Conservation (phyloP, 176 grass and related monocot genomes). For the Zoysia pacifica region DNA sequence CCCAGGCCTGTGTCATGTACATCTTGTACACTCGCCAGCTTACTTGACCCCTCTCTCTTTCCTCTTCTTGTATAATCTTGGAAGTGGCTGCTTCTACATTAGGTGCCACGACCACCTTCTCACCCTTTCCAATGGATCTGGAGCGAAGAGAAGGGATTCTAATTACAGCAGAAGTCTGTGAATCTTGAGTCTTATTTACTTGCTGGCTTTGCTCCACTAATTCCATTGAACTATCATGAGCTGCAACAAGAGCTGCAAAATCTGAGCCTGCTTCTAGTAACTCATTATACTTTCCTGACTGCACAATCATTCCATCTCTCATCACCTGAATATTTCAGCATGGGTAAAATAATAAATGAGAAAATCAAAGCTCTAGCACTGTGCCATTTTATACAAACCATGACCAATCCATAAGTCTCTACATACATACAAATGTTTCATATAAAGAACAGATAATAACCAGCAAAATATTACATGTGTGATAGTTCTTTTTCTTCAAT, state of each 20-base stretch:
- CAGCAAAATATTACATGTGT: not conserved
- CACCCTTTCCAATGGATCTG: slow-evolving; percentile 61
- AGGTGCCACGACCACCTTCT: slow-evolving; percentile 47
- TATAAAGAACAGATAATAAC: not conserved
- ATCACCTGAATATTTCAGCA: slow-evolving; percentile 62
- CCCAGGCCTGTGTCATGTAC: slow-evolving; percentile 89
- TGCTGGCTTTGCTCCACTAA: slow-evolving; percentile 66
- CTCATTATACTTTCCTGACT: slow-evolving; percentile 82
- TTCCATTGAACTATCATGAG: slow-evolving; percentile 98
- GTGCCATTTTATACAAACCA: slow-evolving; percentile 12
- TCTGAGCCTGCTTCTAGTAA: slow-evolving; percentile 56
- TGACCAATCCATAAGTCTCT: not conserved
- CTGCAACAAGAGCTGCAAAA: slow-evolving; percentile 77
- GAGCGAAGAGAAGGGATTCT: slow-evolving; percentile 46
- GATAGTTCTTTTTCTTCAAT: not conserved
- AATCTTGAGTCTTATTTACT: slow-evolving; percentile 31
- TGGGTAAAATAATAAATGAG: not conserved
- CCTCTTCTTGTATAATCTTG: slow-evolving; percentile 87
- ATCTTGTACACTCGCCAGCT: slow-evolving; percentile 71
- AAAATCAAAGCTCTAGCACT: not conserved
- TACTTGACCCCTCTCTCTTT: slow-evolving; percentile 88
- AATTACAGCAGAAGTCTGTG: slow-evolving; percentile 30
- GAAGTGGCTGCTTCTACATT: slow-evolving; percentile 68
- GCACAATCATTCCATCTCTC: slow-evolving; percentile 69
- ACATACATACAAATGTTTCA: not conserved